phyloP scores from a whole-genome alignment of 2,329 filamentous ascomycete genomes.

The Trichophyton simii region DNA sequence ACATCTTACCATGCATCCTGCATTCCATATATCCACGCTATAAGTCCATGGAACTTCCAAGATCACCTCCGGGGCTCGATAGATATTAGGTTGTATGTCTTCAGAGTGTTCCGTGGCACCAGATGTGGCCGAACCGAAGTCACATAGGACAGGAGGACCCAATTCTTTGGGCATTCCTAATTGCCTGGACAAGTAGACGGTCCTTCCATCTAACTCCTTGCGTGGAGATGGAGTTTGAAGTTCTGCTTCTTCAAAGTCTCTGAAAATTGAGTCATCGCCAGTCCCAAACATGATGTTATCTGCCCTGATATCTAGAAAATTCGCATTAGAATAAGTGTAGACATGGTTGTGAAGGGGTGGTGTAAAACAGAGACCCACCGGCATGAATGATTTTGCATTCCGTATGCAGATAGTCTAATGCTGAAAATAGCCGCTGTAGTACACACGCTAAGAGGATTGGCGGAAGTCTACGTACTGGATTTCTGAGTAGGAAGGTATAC shows the following conservation, averaged over 20 bases:
- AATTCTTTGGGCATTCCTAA: background rate
- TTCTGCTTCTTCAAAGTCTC: too few species aligned
- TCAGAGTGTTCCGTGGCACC: too few species aligned
- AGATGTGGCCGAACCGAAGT: background rate
- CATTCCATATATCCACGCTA: background rate
- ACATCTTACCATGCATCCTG: too few species aligned
- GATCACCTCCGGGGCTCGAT: background rate
- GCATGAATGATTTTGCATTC: background rate
- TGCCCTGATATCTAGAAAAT: background rate
- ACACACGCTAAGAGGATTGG: background rate
- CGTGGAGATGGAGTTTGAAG: too few species aligned
- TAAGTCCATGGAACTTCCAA: background rate
- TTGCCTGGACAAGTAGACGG: too few species aligned
- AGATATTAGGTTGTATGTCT: background rate
- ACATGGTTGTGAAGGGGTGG: background rate
- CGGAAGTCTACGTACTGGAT: background rate
- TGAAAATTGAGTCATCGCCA: too few species aligned
- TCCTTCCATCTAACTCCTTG: too few species aligned
- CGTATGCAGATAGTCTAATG: background rate
- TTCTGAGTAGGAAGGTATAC: too few species aligned
- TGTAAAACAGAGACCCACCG: background rate
- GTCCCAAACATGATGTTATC: background rate
- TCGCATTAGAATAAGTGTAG: too few species aligned
- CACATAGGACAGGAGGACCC: background rate
- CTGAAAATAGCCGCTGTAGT: background rate